Evolutionary conservation across 805 yeast species (phyloP).

Genomic region (Tetrapisispora taiwanensis): DNA sequence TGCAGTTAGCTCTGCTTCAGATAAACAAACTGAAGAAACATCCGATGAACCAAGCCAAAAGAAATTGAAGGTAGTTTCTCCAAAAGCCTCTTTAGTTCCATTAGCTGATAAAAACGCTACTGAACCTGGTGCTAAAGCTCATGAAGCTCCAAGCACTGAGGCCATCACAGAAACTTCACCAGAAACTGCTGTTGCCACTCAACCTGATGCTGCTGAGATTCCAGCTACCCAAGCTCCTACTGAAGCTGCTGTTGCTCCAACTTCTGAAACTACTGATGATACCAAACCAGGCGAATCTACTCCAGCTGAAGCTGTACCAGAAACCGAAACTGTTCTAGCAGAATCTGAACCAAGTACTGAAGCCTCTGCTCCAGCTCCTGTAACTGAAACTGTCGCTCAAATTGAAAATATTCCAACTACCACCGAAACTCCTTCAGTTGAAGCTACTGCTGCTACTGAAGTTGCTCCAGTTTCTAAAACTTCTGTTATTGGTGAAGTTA

Average conservation of each 20-base stretch:
- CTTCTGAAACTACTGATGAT: too few relatives aligned
- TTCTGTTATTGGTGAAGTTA: constrained; percentile 4
- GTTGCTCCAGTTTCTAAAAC: not conserved
- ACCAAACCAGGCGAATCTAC: too few relatives aligned
- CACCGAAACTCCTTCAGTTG: too few relatives aligned
- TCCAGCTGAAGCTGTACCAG: not conserved
- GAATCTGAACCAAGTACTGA: not conserved
- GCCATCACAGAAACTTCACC: too few relatives aligned
- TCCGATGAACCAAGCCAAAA: not conserved
- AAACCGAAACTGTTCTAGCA: not conserved
- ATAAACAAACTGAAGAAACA: not conserved
- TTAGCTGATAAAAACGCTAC: not conserved
- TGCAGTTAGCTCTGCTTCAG: constrained; percentile 8
- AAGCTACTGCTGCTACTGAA: not conserved
- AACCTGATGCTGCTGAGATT: not conserved
- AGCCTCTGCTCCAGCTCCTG: not conserved
- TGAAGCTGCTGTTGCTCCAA: not conserved
- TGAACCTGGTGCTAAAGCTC: constrained; percentile 1
- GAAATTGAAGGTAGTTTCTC: not conserved
- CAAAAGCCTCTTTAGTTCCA: not conserved
- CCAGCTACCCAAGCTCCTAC: not conserved
- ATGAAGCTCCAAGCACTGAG: not conserved
- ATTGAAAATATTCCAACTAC: too few relatives aligned
- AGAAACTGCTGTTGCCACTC: not conserved
- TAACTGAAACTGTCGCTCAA: not conserved